Percentiles rank a stretch among this genome's conserved stretches.
These are phyloP conservation scores for Ophiocordyceps robertsii DNA, from an alignment of 2,329 filamentous ascomycete species.

Conservation along the genomic window DNA sequence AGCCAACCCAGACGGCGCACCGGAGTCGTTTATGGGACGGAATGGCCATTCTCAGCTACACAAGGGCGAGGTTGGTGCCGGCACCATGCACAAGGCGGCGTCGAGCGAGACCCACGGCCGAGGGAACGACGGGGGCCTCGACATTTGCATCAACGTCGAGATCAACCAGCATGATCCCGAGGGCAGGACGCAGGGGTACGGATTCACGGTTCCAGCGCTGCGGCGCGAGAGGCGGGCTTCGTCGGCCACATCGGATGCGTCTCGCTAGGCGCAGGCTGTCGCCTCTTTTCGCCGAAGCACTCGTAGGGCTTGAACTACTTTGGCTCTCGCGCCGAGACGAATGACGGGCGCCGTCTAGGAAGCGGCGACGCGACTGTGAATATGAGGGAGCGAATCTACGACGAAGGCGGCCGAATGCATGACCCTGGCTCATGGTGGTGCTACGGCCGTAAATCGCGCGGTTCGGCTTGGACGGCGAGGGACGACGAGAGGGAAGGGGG, in stretches of 20 bases:
- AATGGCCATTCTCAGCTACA: constrained; percentile 62
- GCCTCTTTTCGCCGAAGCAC: neutral
- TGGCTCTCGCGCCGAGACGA: too few species aligned
- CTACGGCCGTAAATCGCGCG: too few species aligned
- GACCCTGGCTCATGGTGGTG: too few species aligned
- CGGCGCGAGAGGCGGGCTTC: constrained; percentile 15
- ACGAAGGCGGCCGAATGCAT: too few species aligned
- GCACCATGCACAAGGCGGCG: constrained; percentile 65
- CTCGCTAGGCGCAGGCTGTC: neutral
- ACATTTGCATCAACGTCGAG: constrained; percentile 79
- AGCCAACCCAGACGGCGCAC: constrained; percentile 3
- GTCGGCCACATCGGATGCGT: neutral
- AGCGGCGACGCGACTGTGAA: too few species aligned
- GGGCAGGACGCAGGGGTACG: constrained; percentile 71
- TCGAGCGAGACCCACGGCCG: constrained; percentile 38
- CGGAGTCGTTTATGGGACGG: constrained; percentile 27
- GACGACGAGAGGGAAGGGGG: too few species aligned
- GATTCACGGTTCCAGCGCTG: constrained; percentile 70
- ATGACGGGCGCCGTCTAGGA: too few species aligned
- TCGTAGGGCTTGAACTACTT: too few species aligned
- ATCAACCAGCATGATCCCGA: constrained; percentile 69
- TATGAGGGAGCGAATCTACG: too few species aligned
- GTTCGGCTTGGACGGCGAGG: too few species aligned
- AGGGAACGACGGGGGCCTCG: constrained; percentile 49
- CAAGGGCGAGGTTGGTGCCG: constrained; percentile 62